Evolutionary conservation across 352 stramenopile species (phyloP), one percentile per base, ranked within the genome.

Genomic region (Pythium diclinum): DNA sequence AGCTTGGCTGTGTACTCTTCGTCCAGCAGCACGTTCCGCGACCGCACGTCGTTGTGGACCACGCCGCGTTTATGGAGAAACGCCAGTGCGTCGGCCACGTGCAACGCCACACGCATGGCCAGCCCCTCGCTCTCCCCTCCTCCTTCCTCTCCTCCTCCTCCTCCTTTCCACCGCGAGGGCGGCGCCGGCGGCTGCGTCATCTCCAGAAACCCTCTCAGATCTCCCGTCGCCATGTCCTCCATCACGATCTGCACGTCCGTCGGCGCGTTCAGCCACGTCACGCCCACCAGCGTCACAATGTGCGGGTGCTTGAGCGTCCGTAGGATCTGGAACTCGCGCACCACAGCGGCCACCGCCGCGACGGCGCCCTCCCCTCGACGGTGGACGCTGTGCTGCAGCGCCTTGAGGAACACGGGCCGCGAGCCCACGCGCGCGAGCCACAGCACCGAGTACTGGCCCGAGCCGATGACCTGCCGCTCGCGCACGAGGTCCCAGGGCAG

Each of bases 261-360:
- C 28, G 64, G 64, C 8, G 56, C 46, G 64, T 71, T 71, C 9
- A 71, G 30, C 64, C 64, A 71, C 51, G 64, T 71, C 36, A 71
- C 58, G 21, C 64, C 64, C 28, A 71, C 51, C 30, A 71, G 52
- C 64, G 19, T 33, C 28, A 71, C 58, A 28, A 71, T 46, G 3
- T 34, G 32, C 3, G 48, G 16, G 28, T 71, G 64, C 1, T 34
- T 42, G 21, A 71, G 25, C n/a, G 6, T 13, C n/a, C 58, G 40
- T 46, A 71, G 46, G n/a, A 71, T 16, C 59, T 66, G 65, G 54
- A 71, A 57, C 42, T 71, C 65, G 30, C 65, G 65, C 28, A 71
- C 51, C 19, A 71, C 32, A 25, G 57, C 38, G 25, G 57, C 38
- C 1, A 66, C 59, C 6, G 63, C 63, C 17, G 63, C 63, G 19